Percentiles rank a stretch among this genome's conserved stretches.
Conservation (phyloP, 2,329 filamentous ascomycete species). For the Ophiosphaerella korrae region DNA sequence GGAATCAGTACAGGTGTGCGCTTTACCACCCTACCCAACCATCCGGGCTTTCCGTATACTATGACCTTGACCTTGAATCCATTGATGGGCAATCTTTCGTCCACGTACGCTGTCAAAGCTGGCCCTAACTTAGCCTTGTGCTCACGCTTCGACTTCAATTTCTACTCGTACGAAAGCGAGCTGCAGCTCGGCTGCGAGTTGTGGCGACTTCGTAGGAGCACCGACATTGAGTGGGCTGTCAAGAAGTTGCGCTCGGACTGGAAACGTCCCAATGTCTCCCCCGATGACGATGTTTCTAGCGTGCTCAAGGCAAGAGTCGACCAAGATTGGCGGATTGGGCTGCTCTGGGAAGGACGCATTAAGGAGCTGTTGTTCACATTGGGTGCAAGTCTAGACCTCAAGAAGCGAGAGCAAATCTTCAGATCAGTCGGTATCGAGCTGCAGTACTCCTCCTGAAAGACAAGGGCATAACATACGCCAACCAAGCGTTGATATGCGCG, state of each 20-base stretch:
- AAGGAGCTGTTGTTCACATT: slow-evolving; percentile 93
- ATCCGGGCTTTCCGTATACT: slow-evolving; percentile 86
- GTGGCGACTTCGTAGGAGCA: slow-evolving; percentile 68
- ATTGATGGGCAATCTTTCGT: slow-evolving; percentile 89
- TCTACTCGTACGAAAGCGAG: slow-evolving; percentile 97
- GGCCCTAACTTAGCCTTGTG: slow-evolving; percentile 82
- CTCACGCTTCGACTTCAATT: slow-evolving; percentile 93
- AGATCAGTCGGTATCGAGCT: slow-evolving; percentile 77
- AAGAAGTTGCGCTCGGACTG: slow-evolving; percentile 51
- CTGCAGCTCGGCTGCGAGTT: slow-evolving; percentile 91
- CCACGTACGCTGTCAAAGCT: slow-evolving; percentile 89
- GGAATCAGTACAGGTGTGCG: slow-evolving; percentile 87
- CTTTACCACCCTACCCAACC: slow-evolving; percentile 83
- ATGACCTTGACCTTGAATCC: slow-evolving; percentile 93
- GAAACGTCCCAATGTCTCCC: slow-evolving; percentile 35
- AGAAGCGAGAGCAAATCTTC: slow-evolving; percentile 75
- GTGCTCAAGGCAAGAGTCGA: slow-evolving; percentile 90
- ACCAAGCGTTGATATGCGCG: neutral
- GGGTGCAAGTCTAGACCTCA: slow-evolving; percentile 82
- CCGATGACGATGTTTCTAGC: slow-evolving; percentile 74
- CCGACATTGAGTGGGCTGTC: slow-evolving; percentile 52
- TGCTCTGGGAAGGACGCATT: slow-evolving; percentile 90
- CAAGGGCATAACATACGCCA: slow-evolving; percentile 7
- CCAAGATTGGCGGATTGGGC: slow-evolving; percentile 81
- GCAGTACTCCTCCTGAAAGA: slow-evolving; percentile 76